Evolutionary conservation across 2,329 filamentous ascomycete species (phyloP).

Genomic region (Berkeleyomyces basicola): DNA sequence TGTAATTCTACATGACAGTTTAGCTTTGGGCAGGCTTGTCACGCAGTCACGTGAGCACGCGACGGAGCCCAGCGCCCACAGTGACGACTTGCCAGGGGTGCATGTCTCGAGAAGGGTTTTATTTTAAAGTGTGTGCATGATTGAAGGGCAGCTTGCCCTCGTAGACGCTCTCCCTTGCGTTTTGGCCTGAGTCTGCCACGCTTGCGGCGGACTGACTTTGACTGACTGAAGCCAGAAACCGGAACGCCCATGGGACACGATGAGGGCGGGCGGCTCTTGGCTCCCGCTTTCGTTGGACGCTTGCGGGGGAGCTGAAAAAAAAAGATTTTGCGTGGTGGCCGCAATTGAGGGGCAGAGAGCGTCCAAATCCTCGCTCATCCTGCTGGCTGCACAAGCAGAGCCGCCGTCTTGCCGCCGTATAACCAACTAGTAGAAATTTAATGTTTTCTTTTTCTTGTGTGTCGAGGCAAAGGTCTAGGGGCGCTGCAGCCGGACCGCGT

Average conservation of each 20-base stretch:
- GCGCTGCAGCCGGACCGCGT: no score
- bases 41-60: constrained; percentile 1
- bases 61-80: neutral
- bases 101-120: neutral
- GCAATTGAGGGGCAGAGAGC: neutral
- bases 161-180: neutral
- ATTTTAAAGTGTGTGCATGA: neutral
- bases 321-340: neutral
- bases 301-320: neutral
- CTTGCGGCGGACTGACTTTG: no score
- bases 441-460: no score
- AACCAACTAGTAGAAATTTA: no score
- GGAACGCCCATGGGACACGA: no score
- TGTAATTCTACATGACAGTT: no score
- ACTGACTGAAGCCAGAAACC: no score
- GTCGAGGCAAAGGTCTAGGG: no score
- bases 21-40: neutral
- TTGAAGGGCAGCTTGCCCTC: neutral
- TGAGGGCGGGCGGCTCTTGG: no score
- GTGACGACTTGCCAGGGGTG: neutral
- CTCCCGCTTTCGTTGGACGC: neutral
- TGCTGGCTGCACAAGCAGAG: no score
- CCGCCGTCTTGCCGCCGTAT: no score
- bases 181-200: neutral
- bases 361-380: neutral